Base-by-base conservation (phyloP, 768 basidiomycete genomes). In the Kwoniella pini region DNA sequence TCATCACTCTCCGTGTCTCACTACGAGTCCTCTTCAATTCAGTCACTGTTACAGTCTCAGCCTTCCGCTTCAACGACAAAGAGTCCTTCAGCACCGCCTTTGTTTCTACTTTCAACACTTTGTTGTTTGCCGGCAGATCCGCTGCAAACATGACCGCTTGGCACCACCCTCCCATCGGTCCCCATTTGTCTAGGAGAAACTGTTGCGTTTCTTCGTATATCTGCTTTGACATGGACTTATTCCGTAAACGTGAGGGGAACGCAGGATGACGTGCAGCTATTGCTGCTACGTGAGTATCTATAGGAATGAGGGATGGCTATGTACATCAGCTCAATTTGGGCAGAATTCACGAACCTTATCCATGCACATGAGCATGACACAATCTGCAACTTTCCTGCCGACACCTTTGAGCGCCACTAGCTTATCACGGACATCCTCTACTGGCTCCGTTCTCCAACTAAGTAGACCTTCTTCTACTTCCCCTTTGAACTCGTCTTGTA, bases 331-430 rank as follows among this genome's bases (percentile, higher is more conserved):
- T 60, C 21, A 33, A 31, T 49, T 27, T 11, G 22, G 31, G 21
- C 15, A 13, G 28, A 3, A 21, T 19, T 36, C 17, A 58, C 73
- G 19, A 65, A 90, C 91, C 83, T 93, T 90, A 79, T 95, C 88
- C 59, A 94, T 75, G 71, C 90, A 90, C 92, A 97, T 95, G 15
- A 97, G 80, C 51, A 96, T 79, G 27, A 96, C 81, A 70, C 96
- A 99, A 73, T 99, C 96, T 2, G 95, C 95, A 0, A 99, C 96
- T 75, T 99, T 99, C 33, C 91, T 83, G 4, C 96, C 96, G 0
- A 99, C 95, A 0, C 96, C 96, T 43, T 89, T 83, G 57, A 97
- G 86, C 71, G 84, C 86, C 33, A 95, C 80, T 22, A 99, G 81
- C 64, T 88, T 86, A 42, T 84, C 82, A 66, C 93, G 82, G 22